Evolutionary conservation across 1,139 yeast genomes (phyloP).

Genomic region (Hemisphaericaspora subhashii): DNA sequence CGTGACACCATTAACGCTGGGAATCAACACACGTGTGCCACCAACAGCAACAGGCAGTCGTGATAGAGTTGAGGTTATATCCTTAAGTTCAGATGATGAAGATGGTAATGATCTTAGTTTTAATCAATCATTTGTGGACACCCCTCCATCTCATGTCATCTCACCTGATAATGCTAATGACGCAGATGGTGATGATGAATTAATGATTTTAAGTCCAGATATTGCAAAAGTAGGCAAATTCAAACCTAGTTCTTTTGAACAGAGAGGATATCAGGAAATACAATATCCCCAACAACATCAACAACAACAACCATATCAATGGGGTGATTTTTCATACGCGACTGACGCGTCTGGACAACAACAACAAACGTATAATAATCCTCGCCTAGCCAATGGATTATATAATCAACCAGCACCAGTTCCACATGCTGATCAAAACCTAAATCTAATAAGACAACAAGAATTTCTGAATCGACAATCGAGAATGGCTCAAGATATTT

Average conservation of each 20-base stretch:
- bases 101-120: not conserved
- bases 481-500: not conserved
- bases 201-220: constrained; percentile 27
- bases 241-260: constrained; percentile 22
- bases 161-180: not conserved
- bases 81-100: constrained; percentile 1
- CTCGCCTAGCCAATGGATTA: not conserved
- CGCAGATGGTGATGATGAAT: constrained; percentile 22
- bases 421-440: constrained; percentile 20
- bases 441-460: not conserved
- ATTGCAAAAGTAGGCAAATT: constrained; percentile 25
- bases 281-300: not conserved
- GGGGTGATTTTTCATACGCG: not conserved
- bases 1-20: not conserved
- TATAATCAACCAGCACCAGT: constrained; percentile 38
- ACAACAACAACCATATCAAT: not conserved
- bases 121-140: not conserved
- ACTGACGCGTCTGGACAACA: not conserved
- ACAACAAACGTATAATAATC: not conserved
- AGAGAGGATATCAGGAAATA: not conserved
- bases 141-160: not conserved
- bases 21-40: no score
- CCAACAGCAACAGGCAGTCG: no score
- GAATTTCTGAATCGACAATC: not conserved
- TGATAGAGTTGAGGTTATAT: constrained; percentile 1